These are phyloP conservation scores for Clarkia xantiana DNA, from an alignment of 345 rosid genomes.

Conservation along the genomic window DNA sequence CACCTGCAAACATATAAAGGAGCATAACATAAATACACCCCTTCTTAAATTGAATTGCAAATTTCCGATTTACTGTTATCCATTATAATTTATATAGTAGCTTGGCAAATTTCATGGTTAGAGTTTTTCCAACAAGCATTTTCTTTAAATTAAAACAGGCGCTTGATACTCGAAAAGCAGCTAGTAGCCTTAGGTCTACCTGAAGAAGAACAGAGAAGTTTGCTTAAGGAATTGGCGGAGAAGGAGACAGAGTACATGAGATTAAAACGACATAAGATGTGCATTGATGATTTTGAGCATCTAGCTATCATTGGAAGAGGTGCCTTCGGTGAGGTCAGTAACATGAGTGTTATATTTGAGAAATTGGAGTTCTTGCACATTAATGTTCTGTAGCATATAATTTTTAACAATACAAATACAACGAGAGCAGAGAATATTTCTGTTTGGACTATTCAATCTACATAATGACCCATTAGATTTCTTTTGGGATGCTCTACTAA, in stretches of 20 bases:
- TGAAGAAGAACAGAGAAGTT: constrained; percentile 55
- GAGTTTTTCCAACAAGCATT: too few relatives aligned
- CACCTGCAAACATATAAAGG: too few relatives aligned
- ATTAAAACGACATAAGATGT: constrained; percentile 67
- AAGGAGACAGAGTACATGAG: constrained; percentile 80
- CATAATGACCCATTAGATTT: too few relatives aligned
- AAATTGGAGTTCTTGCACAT: not conserved
- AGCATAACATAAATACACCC: too few relatives aligned
- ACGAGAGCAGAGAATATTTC: too few relatives aligned
- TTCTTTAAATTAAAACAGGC: constrained; percentile 21
- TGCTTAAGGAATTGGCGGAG: constrained; percentile 67
- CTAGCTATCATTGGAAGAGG: constrained; percentile 79
- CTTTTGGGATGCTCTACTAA: too few relatives aligned
- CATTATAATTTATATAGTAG: too few relatives aligned
- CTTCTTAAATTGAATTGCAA: too few relatives aligned
- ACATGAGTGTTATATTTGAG: not conserved
- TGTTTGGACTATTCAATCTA: too few relatives aligned
- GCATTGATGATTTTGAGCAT: constrained; percentile 77
- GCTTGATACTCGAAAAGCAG: constrained; percentile 45
- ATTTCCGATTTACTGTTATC: too few relatives aligned
- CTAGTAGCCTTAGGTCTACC: constrained; percentile 60
- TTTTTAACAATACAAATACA: too few relatives aligned
- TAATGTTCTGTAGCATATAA: not conserved
- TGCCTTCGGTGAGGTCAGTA: constrained; percentile 88
- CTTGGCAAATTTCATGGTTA: too few relatives aligned